Percentiles rank a stretch among this genome's conserved stretches.
phyloP scores from a whole-genome alignment of 768 basidiomycete species.

The Macrolepiota dolichaula region DNA sequence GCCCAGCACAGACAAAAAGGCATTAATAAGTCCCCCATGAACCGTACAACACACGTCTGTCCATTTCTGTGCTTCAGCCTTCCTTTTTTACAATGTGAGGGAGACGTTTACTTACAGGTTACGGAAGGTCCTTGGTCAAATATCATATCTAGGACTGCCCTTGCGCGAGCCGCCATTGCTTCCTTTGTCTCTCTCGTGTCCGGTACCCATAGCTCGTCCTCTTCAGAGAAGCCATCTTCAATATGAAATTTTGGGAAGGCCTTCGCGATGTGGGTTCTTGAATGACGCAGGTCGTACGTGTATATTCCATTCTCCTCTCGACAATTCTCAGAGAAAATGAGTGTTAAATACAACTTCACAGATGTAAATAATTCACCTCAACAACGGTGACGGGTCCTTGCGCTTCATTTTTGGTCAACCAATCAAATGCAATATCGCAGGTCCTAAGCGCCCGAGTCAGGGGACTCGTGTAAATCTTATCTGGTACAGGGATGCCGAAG shows the following conservation, averaged over 20 bases:
- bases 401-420: conserved; percentile 23
- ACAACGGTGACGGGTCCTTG: conserved; percentile 38
- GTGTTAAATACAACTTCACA: not conserved
- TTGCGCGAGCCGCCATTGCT: conserved; percentile 46
- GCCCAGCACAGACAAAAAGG: conserved; percentile 45
- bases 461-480: conserved; percentile 59
- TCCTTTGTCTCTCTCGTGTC: conserved; percentile 49
- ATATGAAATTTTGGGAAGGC: conserved; percentile 52
- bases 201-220: conserved; percentile 58
- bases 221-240: conserved; percentile 57
- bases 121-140: conserved; percentile 42
- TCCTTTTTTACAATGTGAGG: not conserved
- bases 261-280: conserved; percentile 41
- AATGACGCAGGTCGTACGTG: conserved; percentile 65
- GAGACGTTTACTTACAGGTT: conserved; percentile 38
- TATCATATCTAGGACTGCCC: conserved; percentile 48
- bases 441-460: conserved; percentile 61
- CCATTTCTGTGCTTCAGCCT: not conserved
- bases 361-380: conserved; percentile 40
- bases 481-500: conserved; percentile 46
- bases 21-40: conserved; percentile 61
- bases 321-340: conserved; percentile 42
- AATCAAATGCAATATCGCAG: conserved; percentile 47
- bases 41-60: conserved; percentile 66
- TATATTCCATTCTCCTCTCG: conserved; percentile 67